Base-by-base conservation (phyloP, 1,284 basidiomycete species). In the Cryptococcus floricola region DNA sequence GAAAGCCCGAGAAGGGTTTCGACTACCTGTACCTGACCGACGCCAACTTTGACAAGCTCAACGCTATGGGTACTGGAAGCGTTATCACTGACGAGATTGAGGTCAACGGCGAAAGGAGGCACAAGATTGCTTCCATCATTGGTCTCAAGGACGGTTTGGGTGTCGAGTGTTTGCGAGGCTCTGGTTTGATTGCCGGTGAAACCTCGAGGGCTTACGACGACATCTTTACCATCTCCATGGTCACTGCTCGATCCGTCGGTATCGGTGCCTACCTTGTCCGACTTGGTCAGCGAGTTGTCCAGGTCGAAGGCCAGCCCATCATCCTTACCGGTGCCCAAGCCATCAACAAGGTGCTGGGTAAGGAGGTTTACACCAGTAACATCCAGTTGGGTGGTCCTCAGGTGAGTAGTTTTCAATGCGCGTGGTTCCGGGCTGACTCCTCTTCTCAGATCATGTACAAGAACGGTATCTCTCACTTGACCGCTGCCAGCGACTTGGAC, bases 211-310 rank as follows among this genome's bases (percentile, higher is more conserved):
- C 96, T 0, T 97, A 97, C 77, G 93, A 98, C 69, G 92, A 98
- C 74, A 97, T 98, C 76, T 99, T 99, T 82, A 99, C 96, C 51
- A 94, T 98, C 76, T 98, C 96, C 19, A 86, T 99, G 69, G 95
- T 98, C 67, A 97, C 94, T 44, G 96, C 94, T 65, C 91, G 96
- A 54, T 98, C 94, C 5, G 96, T 99, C 66, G 96, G 96, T 79
- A 99, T 98, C 69, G 96, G 96, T 73, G 96, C 96, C 39, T 98
- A 99, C 78, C 89, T 99, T 56, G 94, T 98, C 56, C 92, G 96
- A 68, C 85, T 98, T 42, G 96, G 96, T 68, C 91, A 98, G 80
- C 88, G 96, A 69, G 91, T 96, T 4, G 92, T 99, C 51, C 96
- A 99, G 78, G 96, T 99, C 54, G 96, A 98, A 78, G 94, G 95